Percentiles rank a stretch among this genome's conserved stretches.
Conservation (phyloP, 192 early-diverging fungal genomes). For the Coemansia sp. region DNA sequence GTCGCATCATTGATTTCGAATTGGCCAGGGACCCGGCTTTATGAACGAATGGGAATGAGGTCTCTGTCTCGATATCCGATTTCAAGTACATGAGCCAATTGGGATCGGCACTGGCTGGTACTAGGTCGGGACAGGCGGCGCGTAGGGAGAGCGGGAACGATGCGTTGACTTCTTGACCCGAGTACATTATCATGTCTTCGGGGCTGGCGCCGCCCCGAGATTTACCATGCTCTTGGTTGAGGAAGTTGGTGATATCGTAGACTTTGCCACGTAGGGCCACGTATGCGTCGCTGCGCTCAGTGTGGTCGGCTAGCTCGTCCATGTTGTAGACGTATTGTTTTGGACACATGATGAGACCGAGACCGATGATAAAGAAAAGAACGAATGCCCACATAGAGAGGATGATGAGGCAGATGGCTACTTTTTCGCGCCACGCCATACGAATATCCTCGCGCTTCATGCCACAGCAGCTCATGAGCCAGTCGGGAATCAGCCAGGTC, state of each 20-base stretch:
- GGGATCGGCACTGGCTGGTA: constrained; percentile 11
- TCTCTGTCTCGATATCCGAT: constrained; percentile 8
- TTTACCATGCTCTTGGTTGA: constrained; percentile 47
- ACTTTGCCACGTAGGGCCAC: constrained; percentile 77
- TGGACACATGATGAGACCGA: constrained; percentile 74
- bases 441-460: constrained; percentile 79
- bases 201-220: constrained; percentile 55
- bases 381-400: constrained; percentile 72
- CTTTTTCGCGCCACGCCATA: constrained; percentile 97
- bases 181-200: constrained; percentile 27
- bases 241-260: constrained; percentile 72
- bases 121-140: constrained; percentile 58
- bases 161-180: constrained; percentile 55
- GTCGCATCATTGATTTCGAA: constrained; percentile 23
- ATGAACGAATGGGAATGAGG: constrained; percentile 29
- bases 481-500: constrained; percentile 83
- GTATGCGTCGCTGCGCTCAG: constrained; percentile 58
- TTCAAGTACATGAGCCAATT: constrained; percentile 24
- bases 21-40: constrained; percentile 9
- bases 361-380: constrained; percentile 80
- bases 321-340: constrained; percentile 69
- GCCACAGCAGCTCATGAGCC: constrained; percentile 70
- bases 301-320: constrained; percentile 61
- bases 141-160: constrained; percentile 63
- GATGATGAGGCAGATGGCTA: constrained; percentile 87